Evolutionary conservation across 2,329 filamentous ascomycete genomes (phyloP).

Genomic region (Fusarium burgessii): DNA sequence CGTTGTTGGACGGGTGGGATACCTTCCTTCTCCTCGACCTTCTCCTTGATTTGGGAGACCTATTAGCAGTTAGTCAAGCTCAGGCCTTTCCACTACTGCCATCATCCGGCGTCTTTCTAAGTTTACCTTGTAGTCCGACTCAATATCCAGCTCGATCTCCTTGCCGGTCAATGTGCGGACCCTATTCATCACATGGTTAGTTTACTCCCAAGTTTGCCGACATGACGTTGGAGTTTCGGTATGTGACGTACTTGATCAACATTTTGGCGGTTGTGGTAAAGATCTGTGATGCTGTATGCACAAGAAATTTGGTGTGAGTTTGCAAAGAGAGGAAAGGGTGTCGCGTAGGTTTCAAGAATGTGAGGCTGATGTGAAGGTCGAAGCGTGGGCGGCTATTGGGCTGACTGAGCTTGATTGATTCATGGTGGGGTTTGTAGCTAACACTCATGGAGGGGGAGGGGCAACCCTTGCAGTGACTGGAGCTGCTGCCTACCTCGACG

Average conservation of each 20-base stretch:
- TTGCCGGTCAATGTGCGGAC: constrained; percentile 98
- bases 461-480: constrained; percentile 16
- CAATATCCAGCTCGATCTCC: constrained; percentile 98
- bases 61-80: constrained; percentile 53
- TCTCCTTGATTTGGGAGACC: constrained; percentile 98
- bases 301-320: background rate
- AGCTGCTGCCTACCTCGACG: constrained; percentile 10
- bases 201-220: constrained; percentile 6
- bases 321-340: background rate
- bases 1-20: constrained; percentile 98
- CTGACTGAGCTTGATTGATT: constrained; percentile 38
- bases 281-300: background rate
- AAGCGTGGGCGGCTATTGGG: constrained; percentile 25
- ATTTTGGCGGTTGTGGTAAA: constrained; percentile 45
- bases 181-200: constrained; percentile 62
- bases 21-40: constrained; percentile 98
- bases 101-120: background rate
- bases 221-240: constrained; percentile 16
- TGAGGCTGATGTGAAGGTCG: constrained; percentile 40
- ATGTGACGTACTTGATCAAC: constrained; percentile 64
- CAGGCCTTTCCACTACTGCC: background rate
- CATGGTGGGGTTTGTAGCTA: constrained; percentile 44
- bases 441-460: constrained; percentile 36
- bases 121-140: constrained; percentile 88
- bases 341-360: constrained; percentile 24